Percentiles rank a stretch among this genome's conserved stretches.
These are phyloP conservation scores for Halenospora varia DNA, from an alignment of 495 filamentous ascomycete genomes.

Conservation along the genomic window DNA sequence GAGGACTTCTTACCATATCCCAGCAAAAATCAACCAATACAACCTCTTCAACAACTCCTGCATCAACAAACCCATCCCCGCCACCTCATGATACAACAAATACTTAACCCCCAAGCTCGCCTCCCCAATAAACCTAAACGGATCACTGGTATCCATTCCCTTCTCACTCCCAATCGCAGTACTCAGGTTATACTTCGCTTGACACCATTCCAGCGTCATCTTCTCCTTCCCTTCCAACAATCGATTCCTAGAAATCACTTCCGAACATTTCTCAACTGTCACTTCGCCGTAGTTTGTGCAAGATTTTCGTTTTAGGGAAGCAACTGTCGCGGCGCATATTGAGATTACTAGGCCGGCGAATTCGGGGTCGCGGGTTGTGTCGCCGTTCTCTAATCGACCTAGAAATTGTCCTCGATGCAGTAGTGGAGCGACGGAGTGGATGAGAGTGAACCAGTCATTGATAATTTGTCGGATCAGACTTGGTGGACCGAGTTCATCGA, in stretches of 20 bases:
- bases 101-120: conserved; percentile 11
- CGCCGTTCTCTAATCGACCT: conserved; percentile 1
- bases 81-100: conserved; percentile 8
- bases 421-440: conserved; percentile 16
- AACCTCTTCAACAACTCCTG: conserved; percentile 13
- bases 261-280: conserved; percentile 6
- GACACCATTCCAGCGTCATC: conserved; percentile 15
- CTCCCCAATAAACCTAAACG: conserved; percentile 6
- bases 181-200: conserved; percentile 12
- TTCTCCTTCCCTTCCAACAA: neutral
- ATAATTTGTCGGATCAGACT: conserved; percentile 8
- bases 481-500: conserved; percentile 2
- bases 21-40: conserved; percentile 15
- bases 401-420: conserved; percentile 7
- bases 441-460: conserved; percentile 17
- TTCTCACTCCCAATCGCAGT: neutral
- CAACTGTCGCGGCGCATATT: conserved; percentile 13
- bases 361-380: neutral
- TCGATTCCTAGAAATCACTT: conserved; percentile 2
- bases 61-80: neutral
- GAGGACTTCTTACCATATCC: conserved; percentile 6
- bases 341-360: too few species aligned
- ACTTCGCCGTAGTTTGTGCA: conserved; percentile 10
- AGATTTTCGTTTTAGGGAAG: too few species aligned
- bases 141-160: neutral